A percentile compares a stretch with the other conserved stretches of the same genome.
These are phyloP conservation scores for Andrographis paniculata DNA, from an alignment of 305 asterid species.

Conservation along the genomic window DNA sequence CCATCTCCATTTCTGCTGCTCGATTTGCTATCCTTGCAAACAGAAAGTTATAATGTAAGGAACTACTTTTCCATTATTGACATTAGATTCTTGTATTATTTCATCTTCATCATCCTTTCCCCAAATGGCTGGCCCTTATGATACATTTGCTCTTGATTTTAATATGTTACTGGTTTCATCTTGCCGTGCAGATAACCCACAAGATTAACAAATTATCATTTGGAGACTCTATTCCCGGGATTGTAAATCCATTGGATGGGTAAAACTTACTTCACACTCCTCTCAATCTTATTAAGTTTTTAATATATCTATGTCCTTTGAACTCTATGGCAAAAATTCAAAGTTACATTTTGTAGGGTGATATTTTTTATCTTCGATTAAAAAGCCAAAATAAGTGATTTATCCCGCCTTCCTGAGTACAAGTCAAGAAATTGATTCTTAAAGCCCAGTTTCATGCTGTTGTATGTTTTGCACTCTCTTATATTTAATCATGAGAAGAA, in stretches of 20 bases:
- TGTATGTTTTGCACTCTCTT: too few relatives aligned
- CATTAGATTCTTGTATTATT: constrained; percentile 2
- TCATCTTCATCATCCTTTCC: constrained; percentile 1
- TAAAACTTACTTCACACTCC: constrained; percentile 27
- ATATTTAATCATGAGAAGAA: too few relatives aligned
- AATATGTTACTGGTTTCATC: constrained; percentile 15
- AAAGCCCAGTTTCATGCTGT: too few relatives aligned
- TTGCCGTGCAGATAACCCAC: constrained; percentile 80
- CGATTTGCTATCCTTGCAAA: constrained; percentile 59
- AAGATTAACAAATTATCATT: constrained; percentile 76
- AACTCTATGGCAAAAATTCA: too few relatives aligned
- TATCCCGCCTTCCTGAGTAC: too few relatives aligned
- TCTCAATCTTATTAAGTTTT: constrained; percentile 6
- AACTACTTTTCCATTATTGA: constrained; percentile 6
- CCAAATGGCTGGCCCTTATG: background rate
- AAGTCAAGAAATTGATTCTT: too few relatives aligned
- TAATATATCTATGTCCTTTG: too few relatives aligned
- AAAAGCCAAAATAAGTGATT: background rate
- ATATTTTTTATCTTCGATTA: too few relatives aligned
- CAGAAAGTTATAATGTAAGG: constrained; percentile 76
- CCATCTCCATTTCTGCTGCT: constrained; percentile 36
- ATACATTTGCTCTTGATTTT: constrained; percentile 5
- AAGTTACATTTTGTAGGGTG: too few relatives aligned
- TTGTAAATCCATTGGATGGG: constrained; percentile 92
- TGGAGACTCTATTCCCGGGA: constrained; percentile 86